These are phyloP conservation scores for Crucihimalaya himalaica DNA, from an alignment of 345 rosid genomes.

Conservation along the genomic window DNA sequence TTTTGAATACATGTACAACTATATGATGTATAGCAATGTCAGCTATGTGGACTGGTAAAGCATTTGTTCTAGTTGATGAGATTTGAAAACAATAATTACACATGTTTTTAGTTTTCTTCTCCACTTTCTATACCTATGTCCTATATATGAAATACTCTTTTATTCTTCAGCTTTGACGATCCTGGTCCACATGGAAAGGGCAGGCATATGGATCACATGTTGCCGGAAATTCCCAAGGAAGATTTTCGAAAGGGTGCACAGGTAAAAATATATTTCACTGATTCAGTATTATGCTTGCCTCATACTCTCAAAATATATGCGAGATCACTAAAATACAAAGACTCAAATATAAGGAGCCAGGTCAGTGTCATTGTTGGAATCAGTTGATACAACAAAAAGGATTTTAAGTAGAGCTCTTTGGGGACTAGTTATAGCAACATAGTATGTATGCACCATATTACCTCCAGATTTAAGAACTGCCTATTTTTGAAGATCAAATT, in stretches of 20 bases:
- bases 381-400: background rate
- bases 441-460: background rate
- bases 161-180: slow-evolving; percentile 77
- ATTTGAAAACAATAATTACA: background rate
- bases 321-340: slow-evolving; percentile 14
- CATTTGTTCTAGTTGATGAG: slow-evolving; percentile 12
- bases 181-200: slow-evolving; percentile 98
- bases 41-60: slow-evolving; percentile 92
- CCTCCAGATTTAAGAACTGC: background rate
- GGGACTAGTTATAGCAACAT: background rate
- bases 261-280: slow-evolving; percentile 48
- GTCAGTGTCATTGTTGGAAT: slow-evolving; percentile 8
- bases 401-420: slow-evolving; percentile 4
- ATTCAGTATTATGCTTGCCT: slow-evolving; percentile 8
- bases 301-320: slow-evolving; percentile 11
- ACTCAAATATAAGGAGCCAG: background rate
- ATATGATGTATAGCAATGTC: slow-evolving; percentile 78
- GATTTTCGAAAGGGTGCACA: slow-evolving; percentile 99
- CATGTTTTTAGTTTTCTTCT: background rate
- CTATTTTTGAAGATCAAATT: background rate
- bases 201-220: slow-evolving; percentile 91
- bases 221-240: slow-evolving; percentile 83
- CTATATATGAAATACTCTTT: background rate
- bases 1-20: slow-evolving; percentile 84
- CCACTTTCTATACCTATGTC: background rate